Percentiles rank a stretch among this genome's conserved stretches.
phyloP scores from a whole-genome alignment of 1,139 yeast species.

The Diutina ranongensis region DNA sequence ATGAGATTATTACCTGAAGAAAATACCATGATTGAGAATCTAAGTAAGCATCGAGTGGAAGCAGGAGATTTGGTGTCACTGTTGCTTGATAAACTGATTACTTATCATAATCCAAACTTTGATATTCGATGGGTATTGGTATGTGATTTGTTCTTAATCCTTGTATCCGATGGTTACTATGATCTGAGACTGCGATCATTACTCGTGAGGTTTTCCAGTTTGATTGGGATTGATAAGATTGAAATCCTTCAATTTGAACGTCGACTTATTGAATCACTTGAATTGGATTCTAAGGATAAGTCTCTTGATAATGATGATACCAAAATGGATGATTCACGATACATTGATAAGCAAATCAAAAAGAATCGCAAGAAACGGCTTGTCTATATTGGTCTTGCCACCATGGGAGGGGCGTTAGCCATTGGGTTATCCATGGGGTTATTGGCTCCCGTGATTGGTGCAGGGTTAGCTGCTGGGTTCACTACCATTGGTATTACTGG shows the following conservation, averaged over 20 bases:
- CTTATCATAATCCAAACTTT: constrained; percentile 18
- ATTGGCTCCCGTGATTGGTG: constrained; percentile 95
- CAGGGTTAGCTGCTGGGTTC: constrained; percentile 94
- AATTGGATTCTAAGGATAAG: constrained; percentile 59
- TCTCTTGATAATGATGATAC: constrained; percentile 49
- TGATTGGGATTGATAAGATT: constrained; percentile 42
- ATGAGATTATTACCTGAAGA: constrained; percentile 66
- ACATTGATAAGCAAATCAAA: constrained; percentile 60
- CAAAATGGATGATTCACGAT: constrained; percentile 61
- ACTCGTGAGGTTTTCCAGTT: constrained; percentile 51
- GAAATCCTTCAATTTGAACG: constrained; percentile 86
- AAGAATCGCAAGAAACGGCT: constrained; percentile 54
- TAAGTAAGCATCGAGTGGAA: constrained; percentile 75
- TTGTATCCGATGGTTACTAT: constrained; percentile 76
- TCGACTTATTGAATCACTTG: constrained; percentile 80
- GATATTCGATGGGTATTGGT: constrained; percentile 89
- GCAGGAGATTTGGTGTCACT: constrained; percentile 60
- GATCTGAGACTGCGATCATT: constrained; percentile 83
- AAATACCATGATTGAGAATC: constrained; percentile 74
- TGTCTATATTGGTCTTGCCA: constrained; percentile 88
- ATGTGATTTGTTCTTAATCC: constrained; percentile 75
- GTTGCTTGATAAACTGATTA: constrained; percentile 30
- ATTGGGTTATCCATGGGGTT: constrained; percentile 92
- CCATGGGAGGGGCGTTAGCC: constrained; percentile 93
- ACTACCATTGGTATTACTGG: constrained; percentile 93